These are phyloP conservation scores for Ustilago vetiveriae DNA, from an alignment of 1,284 basidiomycete species.

Conservation along the genomic window DNA sequence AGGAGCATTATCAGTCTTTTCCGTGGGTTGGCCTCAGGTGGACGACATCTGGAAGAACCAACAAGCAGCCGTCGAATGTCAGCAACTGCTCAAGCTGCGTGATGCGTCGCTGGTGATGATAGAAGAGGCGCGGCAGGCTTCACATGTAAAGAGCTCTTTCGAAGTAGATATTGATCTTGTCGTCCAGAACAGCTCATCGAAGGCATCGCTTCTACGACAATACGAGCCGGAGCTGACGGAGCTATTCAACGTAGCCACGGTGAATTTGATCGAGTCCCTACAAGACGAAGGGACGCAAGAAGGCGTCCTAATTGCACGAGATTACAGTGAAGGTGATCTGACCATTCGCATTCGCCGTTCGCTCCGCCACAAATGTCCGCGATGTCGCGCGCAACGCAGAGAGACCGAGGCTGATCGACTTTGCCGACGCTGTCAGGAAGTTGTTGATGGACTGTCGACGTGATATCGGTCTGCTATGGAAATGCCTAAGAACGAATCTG, in stretches of 20 bases:
- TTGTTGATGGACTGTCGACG: conserved; percentile 13
- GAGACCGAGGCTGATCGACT: conserved; percentile 27
- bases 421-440: conserved; percentile 30
- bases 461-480: too few relatives aligned
- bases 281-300: not conserved
- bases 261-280: conserved; percentile 18
- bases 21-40: conserved; percentile 49
- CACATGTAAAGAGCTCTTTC: conserved; percentile 46
- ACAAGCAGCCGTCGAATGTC: conserved; percentile 10
- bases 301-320: not conserved
- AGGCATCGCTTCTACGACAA: not conserved
- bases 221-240: conserved; percentile 32
- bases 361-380: conserved; percentile 50
- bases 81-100: conserved; percentile 36
- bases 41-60: conserved; percentile 37
- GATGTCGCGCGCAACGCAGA: conserved; percentile 50
- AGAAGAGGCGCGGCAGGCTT: conserved; percentile 46
- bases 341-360: conserved; percentile 39
- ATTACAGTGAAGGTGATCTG: conserved; percentile 10
- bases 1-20: conserved; percentile 51
- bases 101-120: conserved; percentile 39
- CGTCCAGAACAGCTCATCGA: not conserved
- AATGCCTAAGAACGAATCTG: too few relatives aligned
- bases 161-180: conserved; percentile 48
- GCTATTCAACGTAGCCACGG: conserved; percentile 55